Evolutionary conservation across 2,329 filamentous ascomycete genomes (phyloP), one percentile per base, ranked within the genome.

Genomic region (Xylariaceae sp.): DNA sequence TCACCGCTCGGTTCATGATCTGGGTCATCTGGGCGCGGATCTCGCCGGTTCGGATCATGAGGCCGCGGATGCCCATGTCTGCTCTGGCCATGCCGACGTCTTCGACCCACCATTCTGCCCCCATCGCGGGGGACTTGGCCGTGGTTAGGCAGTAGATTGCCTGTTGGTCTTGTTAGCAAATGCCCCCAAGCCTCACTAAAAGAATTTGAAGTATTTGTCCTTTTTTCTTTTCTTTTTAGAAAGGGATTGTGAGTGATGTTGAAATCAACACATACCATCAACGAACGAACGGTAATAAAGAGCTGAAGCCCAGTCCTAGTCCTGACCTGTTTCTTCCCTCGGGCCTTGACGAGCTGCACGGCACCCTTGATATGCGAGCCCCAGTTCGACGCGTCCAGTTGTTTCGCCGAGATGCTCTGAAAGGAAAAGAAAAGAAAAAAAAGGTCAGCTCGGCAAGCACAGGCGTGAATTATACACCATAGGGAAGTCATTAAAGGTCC

Each of bases 331-430:
- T 78, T 76, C 61, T 74, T 77, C 3, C 81, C 80, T 45, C 83
- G 76, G 7, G 77, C 74, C 64, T 79, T 81, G 51, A 83, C 79
- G 1, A 85, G 71, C 60, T 82, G 78, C 34, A 85, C 77, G n/a
- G 83, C 83, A 2, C 81, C 83, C 56, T 84, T 79, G n/a, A 81
- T 77, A 61, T 86, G 83, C 7, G 81, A 81, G 3, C 80, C 80
- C 83, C 83, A 86, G 1, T 81, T 80, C 53, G 78, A 70, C 64
- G 78, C 77, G 35, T 76, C 79, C 48, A 80, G 69, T 50, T 79
- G 75, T 55, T 76, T 78, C 9, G 79, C 77, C 0, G 77, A 77
- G 44, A 85, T 83, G 53, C 76, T 80, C 69, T 68, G 19, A 6
- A 45, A 11, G 29, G 19, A 19, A 19, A 19, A 19, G 19, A 19